Conservation (phyloP, 192 early-diverging fungal genomes). For the Linnemannia zychae region DNA sequence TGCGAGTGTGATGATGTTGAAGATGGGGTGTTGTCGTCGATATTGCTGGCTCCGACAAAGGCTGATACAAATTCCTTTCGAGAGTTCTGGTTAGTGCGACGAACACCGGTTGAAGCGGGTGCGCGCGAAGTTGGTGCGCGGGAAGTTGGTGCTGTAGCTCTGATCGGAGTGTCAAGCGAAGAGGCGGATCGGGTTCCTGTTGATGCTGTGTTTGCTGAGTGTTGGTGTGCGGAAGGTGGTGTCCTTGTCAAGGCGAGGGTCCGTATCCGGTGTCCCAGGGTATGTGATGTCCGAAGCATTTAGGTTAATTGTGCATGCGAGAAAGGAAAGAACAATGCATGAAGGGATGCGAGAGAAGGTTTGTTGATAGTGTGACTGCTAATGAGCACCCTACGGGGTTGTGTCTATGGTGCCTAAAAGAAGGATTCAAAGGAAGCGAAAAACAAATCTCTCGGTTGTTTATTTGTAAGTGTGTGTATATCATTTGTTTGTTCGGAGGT, state of each 20-base stretch:
- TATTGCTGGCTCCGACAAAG: neutral
- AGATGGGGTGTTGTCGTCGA: neutral
- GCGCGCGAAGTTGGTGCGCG: neutral
- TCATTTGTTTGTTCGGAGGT: no score
- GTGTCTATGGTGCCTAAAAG: no score
- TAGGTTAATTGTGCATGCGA: neutral
- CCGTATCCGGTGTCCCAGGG: neutral
- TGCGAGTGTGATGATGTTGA: neutral
- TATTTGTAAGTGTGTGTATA: no score
- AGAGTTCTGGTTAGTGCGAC: neutral
- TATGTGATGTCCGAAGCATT: neutral
- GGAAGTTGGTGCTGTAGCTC: neutral
- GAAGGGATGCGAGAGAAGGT: no score
- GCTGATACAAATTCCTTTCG: neutral
- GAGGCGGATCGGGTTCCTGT: neutral
- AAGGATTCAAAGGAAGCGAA: no score
- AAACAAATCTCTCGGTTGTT: no score
- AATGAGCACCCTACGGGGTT: no score
- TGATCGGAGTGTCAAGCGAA: conserved; percentile 1
- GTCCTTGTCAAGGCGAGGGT: neutral
- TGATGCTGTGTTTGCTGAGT: neutral
- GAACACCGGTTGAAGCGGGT: no score
- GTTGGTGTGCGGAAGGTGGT: neutral
- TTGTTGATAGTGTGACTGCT: no score
- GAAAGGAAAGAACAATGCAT: no score